These are phyloP conservation scores for Glycine latifolia DNA, from an alignment of 306 rosid genomes.

Conservation along the genomic window DNA sequence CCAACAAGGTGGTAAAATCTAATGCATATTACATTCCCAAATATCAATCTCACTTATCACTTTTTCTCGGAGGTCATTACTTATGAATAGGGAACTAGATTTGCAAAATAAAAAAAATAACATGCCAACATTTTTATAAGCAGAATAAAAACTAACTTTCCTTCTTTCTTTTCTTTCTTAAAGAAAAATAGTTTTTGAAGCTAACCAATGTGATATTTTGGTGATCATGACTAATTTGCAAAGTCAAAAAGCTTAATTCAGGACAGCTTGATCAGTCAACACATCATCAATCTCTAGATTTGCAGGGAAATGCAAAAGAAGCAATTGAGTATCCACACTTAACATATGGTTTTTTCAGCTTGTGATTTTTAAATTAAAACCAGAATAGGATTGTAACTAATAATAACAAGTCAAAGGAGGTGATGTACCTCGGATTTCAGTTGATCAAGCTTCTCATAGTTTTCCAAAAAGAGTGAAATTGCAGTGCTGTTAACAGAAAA, in stretches of 20 bases:
- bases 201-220: constrained; percentile 12
- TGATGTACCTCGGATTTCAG: constrained; percentile 45
- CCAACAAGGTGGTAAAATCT: too few relatives aligned
- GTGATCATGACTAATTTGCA: too few relatives aligned
- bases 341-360: constrained; percentile 2
- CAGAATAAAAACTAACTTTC: too few relatives aligned
- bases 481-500: constrained; percentile 49
- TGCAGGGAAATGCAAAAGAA: neutral
- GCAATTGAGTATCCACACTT: neutral
- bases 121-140: too few relatives aligned
- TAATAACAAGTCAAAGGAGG: neutral
- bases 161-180: neutral
- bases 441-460: neutral
- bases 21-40: too few relatives aligned
- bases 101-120: too few relatives aligned
- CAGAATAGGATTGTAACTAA: neutral
- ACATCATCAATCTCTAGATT: constrained; percentile 1
- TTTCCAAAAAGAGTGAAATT: constrained; percentile 24
- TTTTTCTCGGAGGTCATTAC: too few relatives aligned
- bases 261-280: neutral
- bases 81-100: too few relatives aligned
- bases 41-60: too few relatives aligned
- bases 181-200: neutral
- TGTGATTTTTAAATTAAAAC: neutral
- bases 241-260: neutral